phyloP scores from a whole-genome alignment of 1,284 basidiomycete genomes.

The Apiotrichum mycotoxinovorans region DNA sequence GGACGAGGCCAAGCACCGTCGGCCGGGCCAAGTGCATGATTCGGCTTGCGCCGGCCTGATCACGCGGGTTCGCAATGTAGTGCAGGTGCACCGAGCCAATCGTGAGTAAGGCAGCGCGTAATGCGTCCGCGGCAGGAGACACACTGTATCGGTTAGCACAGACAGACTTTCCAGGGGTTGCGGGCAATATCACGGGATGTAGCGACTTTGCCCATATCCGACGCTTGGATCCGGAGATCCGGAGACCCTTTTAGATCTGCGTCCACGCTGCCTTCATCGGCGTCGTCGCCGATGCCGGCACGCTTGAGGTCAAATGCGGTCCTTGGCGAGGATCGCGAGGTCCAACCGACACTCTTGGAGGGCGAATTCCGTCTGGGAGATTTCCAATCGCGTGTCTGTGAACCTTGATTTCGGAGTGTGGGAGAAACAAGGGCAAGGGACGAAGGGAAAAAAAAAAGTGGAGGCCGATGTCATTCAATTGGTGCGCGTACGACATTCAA shows the following conservation, averaged over 20 bases:
- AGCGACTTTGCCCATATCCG: too few relatives aligned
- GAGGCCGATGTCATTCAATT: too few relatives aligned
- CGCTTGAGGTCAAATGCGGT: neutral
- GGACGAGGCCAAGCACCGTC: slow-evolving; percentile 26
- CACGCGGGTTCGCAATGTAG: slow-evolving; percentile 26
- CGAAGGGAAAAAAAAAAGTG: too few relatives aligned
- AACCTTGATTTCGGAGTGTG: neutral
- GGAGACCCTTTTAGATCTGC: too few relatives aligned
- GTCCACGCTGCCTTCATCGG: too few relatives aligned
- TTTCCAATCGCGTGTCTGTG: neutral
- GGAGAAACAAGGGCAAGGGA: neutral
- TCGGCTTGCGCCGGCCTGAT: slow-evolving; percentile 28
- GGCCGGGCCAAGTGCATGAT: slow-evolving; percentile 26
- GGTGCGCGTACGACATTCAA: too few relatives aligned
- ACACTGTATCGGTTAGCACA: slow-evolving; percentile 9
- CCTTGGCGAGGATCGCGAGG: neutral
- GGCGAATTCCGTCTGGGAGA: neutral
- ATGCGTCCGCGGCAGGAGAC: slow-evolving; percentile 33
- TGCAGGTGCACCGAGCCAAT: slow-evolving; percentile 40
- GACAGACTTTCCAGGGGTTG: neutral
- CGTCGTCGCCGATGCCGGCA: too few relatives aligned
- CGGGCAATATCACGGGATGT: neutral
- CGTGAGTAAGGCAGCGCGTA: slow-evolving; percentile 34
- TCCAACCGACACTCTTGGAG: neutral
- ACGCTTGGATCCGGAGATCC: too few relatives aligned